Evolutionary conservation across 805 yeast genomes (phyloP), one percentile per base, ranked within the genome.

Genomic region (Barnettozyma sucrosica): DNA sequence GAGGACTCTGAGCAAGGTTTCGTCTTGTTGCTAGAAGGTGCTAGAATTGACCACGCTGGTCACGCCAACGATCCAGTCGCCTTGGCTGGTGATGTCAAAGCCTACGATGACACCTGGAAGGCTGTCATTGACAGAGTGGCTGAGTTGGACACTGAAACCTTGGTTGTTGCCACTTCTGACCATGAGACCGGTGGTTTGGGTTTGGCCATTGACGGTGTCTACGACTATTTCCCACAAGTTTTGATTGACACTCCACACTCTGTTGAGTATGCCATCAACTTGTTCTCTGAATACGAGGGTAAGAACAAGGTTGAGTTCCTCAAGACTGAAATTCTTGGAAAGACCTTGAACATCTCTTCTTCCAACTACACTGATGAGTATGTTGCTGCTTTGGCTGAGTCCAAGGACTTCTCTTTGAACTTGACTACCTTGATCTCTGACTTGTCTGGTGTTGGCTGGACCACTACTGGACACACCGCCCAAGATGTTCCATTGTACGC

Each of bases 101-200:
- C 93, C 5, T 89, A 81, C 62, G 92, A 85, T 63, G 80, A 78
- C 43, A 88, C 96, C 5, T 87, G 86, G 69, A 66, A 75, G 51
- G 85, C 87, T 16, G 95, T 83, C 5, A 66, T 78, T 46, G 79
- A 85, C 43, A 87, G 81, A 62, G 85, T 85, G 28, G 76, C 83
- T 51, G 57, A 70, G 8, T 59, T 85, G 10, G 87, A 84, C 47
- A 79, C 77, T n/a, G 96, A 88, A 57, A 87, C 96, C 2, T 69
- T 83, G 42, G 76, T 88, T 42, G 71, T 89, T 33, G 80, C 92
- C 23, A 89, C 96, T 8, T 84, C 95, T 28, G 97, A 89, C 65
- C 97, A 89, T 68, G 97, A 89, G 65, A 89, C 97, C 23, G 97
- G 97, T 53, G 97, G 96, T 1, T 72, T 89, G 51, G 85, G 85